These are phyloP conservation scores for Cytidiella melzeri DNA, from an alignment of 768 basidiomycete species.

Conservation along the genomic window DNA sequence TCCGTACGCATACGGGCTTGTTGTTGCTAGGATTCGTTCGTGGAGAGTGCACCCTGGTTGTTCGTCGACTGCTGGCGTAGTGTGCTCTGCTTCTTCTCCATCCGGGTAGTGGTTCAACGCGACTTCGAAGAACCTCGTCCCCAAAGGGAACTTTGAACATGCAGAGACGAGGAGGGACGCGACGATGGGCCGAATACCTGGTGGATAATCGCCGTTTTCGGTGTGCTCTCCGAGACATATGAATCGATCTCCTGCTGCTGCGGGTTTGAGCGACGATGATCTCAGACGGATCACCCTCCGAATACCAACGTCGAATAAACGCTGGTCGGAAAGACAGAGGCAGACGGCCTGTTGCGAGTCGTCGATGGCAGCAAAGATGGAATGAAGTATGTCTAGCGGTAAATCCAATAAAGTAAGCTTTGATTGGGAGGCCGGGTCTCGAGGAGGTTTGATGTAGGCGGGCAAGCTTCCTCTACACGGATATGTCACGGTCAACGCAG, in stretches of 20 bases:
- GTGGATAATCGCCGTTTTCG: constrained; percentile 3
- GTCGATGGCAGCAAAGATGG: background rate
- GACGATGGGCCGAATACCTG: background rate
- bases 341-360: background rate
- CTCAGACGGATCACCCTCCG: background rate
- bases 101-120: background rate
- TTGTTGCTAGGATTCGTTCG: background rate
- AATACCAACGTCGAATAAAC: background rate
- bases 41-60: background rate
- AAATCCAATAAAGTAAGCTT: constrained; percentile 1
- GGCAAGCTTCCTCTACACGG: background rate
- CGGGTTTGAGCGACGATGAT: background rate
- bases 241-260: constrained; percentile 3
- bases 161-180: background rate
- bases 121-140: background rate
- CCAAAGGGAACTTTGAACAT: background rate
- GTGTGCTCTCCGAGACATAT: constrained; percentile 6
- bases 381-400: background rate
- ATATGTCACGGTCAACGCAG: background rate
- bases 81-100: background rate
- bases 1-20: background rate
- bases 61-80: background rate
- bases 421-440: background rate
- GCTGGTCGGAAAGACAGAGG: background rate
- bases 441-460: background rate